phyloP scores from a whole-genome alignment of 257 asterid species.

The Solanum etuberosum region DNA sequence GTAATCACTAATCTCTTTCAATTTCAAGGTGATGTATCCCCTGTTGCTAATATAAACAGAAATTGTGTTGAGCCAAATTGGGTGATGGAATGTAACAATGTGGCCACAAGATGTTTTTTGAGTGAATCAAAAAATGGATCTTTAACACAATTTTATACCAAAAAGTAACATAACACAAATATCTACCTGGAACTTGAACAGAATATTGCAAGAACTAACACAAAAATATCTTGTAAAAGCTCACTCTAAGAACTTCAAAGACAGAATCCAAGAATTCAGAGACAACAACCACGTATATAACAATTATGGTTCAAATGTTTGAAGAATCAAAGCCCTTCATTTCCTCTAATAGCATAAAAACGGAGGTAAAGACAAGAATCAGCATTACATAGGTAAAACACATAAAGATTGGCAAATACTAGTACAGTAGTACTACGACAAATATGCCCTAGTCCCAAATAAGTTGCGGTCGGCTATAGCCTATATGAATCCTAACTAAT shows the following conservation, averaged over 20 bases:
- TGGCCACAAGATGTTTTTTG: not conserved
- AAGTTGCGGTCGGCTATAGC: not conserved
- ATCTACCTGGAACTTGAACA: not conserved
- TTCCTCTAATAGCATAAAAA: not conserved
- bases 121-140: not conserved
- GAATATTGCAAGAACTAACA: not conserved
- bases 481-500: not conserved
- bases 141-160: not conserved
- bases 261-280: not conserved
- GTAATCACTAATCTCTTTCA: not conserved
- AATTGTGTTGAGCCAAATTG: not conserved
- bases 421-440: not conserved
- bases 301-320: not conserved
- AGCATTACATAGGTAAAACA: not conserved
- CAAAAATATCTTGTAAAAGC: not conserved
- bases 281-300: not conserved
- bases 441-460: not conserved
- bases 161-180: not conserved
- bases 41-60: not conserved
- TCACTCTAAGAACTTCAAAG: not conserved
- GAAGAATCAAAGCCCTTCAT: not conserved
- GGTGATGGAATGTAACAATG: not conserved
- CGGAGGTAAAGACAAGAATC: not conserved
- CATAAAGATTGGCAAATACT: not conserved
- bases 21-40: not conserved